phyloP scores from a whole-genome alignment of 2,329 filamentous ascomycete species.

The Colletotrichum sansevieriae region DNA sequence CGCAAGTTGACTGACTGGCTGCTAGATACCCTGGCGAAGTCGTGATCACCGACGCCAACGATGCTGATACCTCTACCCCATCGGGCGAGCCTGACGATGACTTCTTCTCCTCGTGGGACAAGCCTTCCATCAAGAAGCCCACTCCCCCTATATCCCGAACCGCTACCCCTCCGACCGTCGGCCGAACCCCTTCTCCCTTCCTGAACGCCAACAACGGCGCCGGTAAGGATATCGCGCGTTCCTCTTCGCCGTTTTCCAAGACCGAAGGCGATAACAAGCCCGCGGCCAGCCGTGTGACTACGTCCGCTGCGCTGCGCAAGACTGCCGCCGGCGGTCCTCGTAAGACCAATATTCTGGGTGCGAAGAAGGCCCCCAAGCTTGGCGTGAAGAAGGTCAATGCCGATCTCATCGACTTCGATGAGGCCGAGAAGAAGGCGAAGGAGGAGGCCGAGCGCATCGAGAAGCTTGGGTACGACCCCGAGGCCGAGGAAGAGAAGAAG shows the following conservation, averaged over 20 bases:
- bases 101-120: constrained; percentile 99
- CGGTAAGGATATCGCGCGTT: constrained; percentile 78
- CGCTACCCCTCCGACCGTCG: constrained; percentile 83
- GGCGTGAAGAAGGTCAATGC: constrained; percentile 91
- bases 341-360: constrained; percentile 87
- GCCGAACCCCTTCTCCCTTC: constrained; percentile 91
- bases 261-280: constrained; percentile 67
- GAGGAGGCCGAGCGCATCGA: constrained; percentile 97
- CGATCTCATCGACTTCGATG: constrained; percentile 93
- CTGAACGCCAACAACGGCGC: constrained; percentile 80
- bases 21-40: constrained; percentile 86
- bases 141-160: constrained; percentile 94
- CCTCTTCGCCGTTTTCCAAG: constrained; percentile 84
- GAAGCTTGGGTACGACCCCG: constrained; percentile 94
- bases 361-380: constrained; percentile 86
- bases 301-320: constrained; percentile 87
- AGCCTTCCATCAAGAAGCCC: constrained; percentile 95
- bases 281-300: constrained; percentile 78
- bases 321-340: constrained; percentile 74
- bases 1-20: constrained; percentile 45
- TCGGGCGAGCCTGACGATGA: constrained; percentile 87
- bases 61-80: constrained; percentile 78
- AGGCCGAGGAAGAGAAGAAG: constrained; percentile 77
- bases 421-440: constrained; percentile 95
- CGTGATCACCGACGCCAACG: constrained; percentile 80